Evolutionary conservation across 345 rosid species (phyloP).

Genomic region (Barbarea vulgaris): DNA sequence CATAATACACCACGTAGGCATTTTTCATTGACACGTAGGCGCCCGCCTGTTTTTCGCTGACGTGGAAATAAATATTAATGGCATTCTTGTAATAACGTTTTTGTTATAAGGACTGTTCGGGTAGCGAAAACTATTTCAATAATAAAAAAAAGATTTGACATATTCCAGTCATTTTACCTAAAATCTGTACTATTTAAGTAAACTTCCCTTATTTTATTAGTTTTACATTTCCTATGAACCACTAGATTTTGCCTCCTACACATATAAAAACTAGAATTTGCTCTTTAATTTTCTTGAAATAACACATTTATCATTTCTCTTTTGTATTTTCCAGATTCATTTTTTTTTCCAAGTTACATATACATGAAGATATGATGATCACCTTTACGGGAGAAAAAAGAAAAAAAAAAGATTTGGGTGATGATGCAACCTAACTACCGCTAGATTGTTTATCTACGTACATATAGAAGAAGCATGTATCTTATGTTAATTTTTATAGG

Average conservation of each 20-base stretch:
- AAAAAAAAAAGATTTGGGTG: neutral
- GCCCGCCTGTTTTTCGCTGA: too few species aligned
- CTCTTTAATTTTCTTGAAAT: neutral
- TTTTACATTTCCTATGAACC: neutral
- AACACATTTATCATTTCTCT: neutral
- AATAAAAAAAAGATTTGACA: too few species aligned
- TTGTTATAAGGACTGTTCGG: too few species aligned
- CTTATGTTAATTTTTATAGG: neutral
- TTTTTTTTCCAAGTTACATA: neutral
- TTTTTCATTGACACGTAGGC: too few species aligned
- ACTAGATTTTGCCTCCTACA: slow-evolving; percentile 6
- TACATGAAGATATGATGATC: neutral
- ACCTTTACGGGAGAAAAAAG: too few species aligned
- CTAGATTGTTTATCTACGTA: neutral
- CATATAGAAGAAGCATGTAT: neutral
- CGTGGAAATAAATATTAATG: too few species aligned
- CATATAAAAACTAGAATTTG: neutral
- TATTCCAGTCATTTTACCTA: too few species aligned
- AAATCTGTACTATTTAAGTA: too few species aligned
- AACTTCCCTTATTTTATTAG: too few species aligned
- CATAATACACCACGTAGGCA: too few species aligned
- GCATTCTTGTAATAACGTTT: too few species aligned
- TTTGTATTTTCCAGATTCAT: neutral
- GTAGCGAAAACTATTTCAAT: too few species aligned
- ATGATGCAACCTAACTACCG: neutral